Base-by-base conservation (phyloP, 768 basidiomycete species). In the Termitomyces heimii region DNA sequence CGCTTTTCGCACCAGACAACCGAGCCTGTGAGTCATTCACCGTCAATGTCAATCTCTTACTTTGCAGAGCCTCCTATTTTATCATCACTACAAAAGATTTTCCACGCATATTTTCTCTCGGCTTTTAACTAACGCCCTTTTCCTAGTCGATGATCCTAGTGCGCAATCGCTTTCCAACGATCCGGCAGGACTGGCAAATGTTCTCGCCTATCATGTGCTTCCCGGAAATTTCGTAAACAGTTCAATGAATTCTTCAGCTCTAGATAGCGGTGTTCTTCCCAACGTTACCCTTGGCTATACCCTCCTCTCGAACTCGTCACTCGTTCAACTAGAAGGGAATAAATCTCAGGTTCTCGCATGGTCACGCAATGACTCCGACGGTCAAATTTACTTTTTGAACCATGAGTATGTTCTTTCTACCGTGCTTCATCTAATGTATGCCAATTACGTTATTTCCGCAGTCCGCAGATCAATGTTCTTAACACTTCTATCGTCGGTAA, bases 261-360 rank as follows among this genome's bases (percentile, higher is more conserved):
- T 76, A 5, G 58, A 70, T 10, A 72, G 76, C n/a, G 69, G 71
- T 12, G 67, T 70, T 16, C 79, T 71, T 56, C 85, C 87, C 2
- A 82, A 80, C 62, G 74, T 77, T 60, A 88, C 86, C 0, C 69
- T 91, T 54, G 85, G 83, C 1, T 79, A 84, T 40, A 85, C 88
- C 0, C 70, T 85, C n/a, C 75, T 89, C 43, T 79, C 78, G 43
- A 75, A 79, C 39, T 63, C 77, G 0, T 57, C 71, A 0, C 66
- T 78, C 29, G 81, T 85, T 8, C 67, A 64, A 22, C 78, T 89
- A 0, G 85, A 86, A 62, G 87, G 80, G 6, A 77, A 78, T 60
- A 74, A 77, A 62, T 71, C 71, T 0, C 86, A 88, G 60, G 86
- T 84, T 24, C 65, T 86, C 12, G 77, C 71, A 0, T 79, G 80